Evolutionary conservation across 1,284 basidiomycete species (phyloP), one percentile per base, ranked within the genome.

Genomic region (Lignosus rhinocerotis): DNA sequence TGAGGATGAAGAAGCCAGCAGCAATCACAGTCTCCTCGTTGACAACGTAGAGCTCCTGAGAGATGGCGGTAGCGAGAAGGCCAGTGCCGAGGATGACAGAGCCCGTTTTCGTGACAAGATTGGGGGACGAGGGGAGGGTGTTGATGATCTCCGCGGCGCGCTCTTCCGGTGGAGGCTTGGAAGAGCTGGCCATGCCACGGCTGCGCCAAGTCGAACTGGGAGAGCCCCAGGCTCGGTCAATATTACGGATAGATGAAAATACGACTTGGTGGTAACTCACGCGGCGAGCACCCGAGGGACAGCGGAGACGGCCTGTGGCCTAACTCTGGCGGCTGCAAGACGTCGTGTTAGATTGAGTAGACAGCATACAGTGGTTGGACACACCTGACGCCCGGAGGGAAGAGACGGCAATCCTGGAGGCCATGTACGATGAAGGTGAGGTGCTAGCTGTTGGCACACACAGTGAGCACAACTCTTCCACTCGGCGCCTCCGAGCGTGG

Each of bases 11-110:
- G 69, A 92, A 94, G 51, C 92, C 96, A 54, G 89, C 80, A 42
- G 88, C 83, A 41, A 95, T 81, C 60, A 96, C 86, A 36, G 91
- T 88, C 81, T 97, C 95, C 78, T 98, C 96, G 77, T 98, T 98
- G 71, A 96, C 86, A 60, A 99, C 96, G 75, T 98, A 98, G 58
- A 98, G 87, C 80, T 99, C 96, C 75, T 95, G 92, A 41, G 94
- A 97, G 78, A 98, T 96, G 72, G 95, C 96, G 19, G 94, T 87
- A 31, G 96, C 96, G 61, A 90, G 80, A 61, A 94, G 81, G 72
- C 94, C 95, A 41, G 94, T 93, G 70, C 94, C 94, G 62, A 98
- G 87, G 70, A 97, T 82, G 70, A 96, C 89, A 63, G 92, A 88
- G 64, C 94, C 94, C 53, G 93, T 96, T 83, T 98, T 98, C 75